phyloP scores from a whole-genome alignment of 345 rosid genomes.

The Eucalyptus guilfoylei region DNA sequence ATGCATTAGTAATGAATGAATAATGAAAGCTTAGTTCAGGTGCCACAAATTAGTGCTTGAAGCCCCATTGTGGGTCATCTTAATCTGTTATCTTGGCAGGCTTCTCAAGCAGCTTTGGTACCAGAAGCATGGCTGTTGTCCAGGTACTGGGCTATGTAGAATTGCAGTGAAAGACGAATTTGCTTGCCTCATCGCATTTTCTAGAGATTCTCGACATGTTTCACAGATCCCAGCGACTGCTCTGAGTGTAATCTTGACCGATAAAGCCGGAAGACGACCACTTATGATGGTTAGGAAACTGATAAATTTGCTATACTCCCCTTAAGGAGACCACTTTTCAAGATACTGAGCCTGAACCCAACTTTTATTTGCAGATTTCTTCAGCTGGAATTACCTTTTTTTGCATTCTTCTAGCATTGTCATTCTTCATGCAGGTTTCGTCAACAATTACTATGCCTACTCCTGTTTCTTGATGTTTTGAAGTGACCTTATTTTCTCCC shows the following conservation, averaged over 20 bases:
- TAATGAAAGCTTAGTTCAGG: no score
- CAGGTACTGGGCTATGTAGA: background rate
- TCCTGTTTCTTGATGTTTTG: background rate
- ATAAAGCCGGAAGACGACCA: constrained; percentile 10
- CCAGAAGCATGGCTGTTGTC: background rate
- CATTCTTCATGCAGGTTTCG: constrained; percentile 9
- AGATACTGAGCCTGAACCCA: background rate
- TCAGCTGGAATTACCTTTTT: background rate
- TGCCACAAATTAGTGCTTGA: no score
- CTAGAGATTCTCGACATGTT: background rate
- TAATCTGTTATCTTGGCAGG: background rate
- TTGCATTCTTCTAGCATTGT: background rate
- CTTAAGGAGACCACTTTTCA: background rate
- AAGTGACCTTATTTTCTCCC: background rate
- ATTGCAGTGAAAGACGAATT: background rate
- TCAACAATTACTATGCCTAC: background rate
- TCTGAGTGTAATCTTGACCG: background rate
- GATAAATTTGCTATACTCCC: background rate
- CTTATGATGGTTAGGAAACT: constrained; percentile 9
- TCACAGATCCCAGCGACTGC: constrained; percentile 1
- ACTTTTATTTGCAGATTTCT: background rate
- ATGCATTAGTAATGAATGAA: no score
- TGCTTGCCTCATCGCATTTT: background rate
- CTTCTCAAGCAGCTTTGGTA: constrained; percentile 1
- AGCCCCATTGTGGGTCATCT: background rate